A percentile compares a stretch with the other conserved stretches of the same genome.
phyloP scores from a whole-genome alignment of 768 basidiomycete species.

The Harrya chromipes region DNA sequence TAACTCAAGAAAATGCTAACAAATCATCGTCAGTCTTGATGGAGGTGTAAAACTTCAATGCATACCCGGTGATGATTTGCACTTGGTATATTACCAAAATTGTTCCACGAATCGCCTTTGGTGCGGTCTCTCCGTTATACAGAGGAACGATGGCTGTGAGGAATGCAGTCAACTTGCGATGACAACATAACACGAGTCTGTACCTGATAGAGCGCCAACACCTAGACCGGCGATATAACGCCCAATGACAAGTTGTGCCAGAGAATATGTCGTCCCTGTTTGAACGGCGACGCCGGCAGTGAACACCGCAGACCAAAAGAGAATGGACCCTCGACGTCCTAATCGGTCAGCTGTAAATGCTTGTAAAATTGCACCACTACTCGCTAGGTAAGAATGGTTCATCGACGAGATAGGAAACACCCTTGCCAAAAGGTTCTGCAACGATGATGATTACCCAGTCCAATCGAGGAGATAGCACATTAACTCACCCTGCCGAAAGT shows the following conservation, averaged over 20 bases:
- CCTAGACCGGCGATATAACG: conserved; percentile 75
- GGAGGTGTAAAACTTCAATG: background rate
- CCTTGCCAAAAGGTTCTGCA: conserved; percentile 51
- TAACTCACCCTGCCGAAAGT: conserved; percentile 61
- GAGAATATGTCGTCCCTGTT: conserved; percentile 56
- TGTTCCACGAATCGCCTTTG: conserved; percentile 70
- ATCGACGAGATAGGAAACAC: background rate
- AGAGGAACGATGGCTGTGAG: conserved; percentile 55
- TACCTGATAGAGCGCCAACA: conserved; percentile 71
- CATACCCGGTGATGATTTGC: conserved; percentile 70
- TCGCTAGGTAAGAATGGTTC: conserved; percentile 1
- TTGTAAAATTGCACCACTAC: conserved; percentile 61
- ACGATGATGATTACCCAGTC: background rate
- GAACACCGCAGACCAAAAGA: conserved; percentile 74
- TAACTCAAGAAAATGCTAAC: conserved; percentile 70
- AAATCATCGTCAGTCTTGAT: background rate
- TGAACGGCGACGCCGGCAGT: conserved; percentile 68
- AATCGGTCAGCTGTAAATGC: conserved; percentile 73
- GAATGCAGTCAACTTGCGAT: background rate
- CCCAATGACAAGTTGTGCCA: conserved; percentile 69
- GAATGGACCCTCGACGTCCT: conserved; percentile 69
- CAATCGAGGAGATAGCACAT: background rate
- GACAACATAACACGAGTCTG: conserved; percentile 4
- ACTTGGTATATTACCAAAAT: conserved; percentile 74
- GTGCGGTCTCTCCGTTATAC: conserved; percentile 78